Evolutionary conservation across 441 rosid species (phyloP), one percentile per base, ranked within the genome.

Genomic region (Jatropha podagrica): DNA sequence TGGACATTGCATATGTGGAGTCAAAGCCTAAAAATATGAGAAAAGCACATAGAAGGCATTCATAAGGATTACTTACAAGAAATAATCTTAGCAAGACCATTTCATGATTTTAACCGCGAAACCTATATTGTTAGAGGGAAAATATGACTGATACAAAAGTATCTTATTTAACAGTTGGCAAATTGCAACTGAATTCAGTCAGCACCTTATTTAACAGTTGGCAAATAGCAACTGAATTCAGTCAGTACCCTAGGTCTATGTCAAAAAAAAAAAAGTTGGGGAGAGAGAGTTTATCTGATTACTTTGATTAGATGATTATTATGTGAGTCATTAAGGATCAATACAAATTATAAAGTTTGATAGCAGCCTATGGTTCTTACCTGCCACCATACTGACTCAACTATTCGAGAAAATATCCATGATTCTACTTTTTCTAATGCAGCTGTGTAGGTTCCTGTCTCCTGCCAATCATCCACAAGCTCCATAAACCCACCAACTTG

Each of bases 341-440:
- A 23, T 12, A 77, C 14, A 32, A 69, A 49, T 5, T 26, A 10
- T 2, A 15, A 48, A 56, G 32, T 5, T n/a, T 26, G 1, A 41
- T 23, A 23, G 58, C 44, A 54, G 54, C 56, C 46, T 68, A 42
- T 69, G 12, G 48, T 59, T 66, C 52, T 73, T 82, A 92, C 98
- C 98, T 92, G 97, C 97, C 98, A 92, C 98, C 97, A 94, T 40
- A 89, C 86, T 4, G 98, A 94, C 84, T 92, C 97, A 37, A 92
- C 93, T 42, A 90, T 83, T 81, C 98, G 95, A 60, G 91, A 90
- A 80, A 94, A 92, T 52, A 92, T 73, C 98, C 97, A 91, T 38
- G 90, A 87, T 86, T 92, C 97, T 27, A 88, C 90, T 82, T 86
- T 90, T 80, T 83, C 93, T 75, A 94, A 69, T 20, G 94, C 89